These are phyloP conservation scores for Ogataea kodamae DNA, from an alignment of 805 yeast genomes.

Conservation along the genomic window DNA sequence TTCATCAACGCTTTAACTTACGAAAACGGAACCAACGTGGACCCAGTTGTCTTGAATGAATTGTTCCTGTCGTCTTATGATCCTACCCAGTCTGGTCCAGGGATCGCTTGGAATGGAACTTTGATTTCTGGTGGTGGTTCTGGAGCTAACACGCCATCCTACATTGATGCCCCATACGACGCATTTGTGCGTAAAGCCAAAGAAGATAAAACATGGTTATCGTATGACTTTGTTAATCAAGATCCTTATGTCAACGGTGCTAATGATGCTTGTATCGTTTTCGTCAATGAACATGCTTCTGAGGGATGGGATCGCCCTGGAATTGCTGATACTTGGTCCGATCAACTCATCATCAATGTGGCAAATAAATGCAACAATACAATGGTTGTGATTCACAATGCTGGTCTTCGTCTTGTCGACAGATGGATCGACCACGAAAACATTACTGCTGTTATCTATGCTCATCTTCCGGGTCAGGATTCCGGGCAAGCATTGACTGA, in stretches of 20 bases:
- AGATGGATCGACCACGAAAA: constrained; percentile 52
- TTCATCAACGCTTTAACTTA: constrained; percentile 5
- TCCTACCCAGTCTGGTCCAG: constrained; percentile 10
- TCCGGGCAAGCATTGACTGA: constrained; percentile 58
- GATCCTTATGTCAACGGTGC: constrained; percentile 45
- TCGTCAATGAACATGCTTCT: constrained; percentile 53
- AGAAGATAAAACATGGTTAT: constrained; percentile 14
- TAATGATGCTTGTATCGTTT: constrained; percentile 47
- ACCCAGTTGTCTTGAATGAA: not conserved
- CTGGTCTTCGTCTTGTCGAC: constrained; percentile 60
- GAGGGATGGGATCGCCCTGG: constrained; percentile 53
- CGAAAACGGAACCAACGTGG: constrained; percentile 11
- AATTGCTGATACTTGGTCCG: constrained; percentile 56
- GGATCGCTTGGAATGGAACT: constrained; percentile 42
- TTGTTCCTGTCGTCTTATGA: constrained; percentile 9
- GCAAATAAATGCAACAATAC: constrained; percentile 51
- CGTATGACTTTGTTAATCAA: constrained; percentile 28
- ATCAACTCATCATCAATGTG: constrained; percentile 45
- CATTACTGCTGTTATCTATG: constrained; percentile 52
- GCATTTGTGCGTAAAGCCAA: constrained; percentile 47
- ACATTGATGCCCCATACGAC: constrained; percentile 53
- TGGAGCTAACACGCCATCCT: constrained; percentile 53
- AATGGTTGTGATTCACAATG: constrained; percentile 55
- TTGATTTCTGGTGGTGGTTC: constrained; percentile 66
- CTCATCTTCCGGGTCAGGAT: constrained; percentile 35